Base-by-base conservation (phyloP, 257 asterid species). In the Penstemon eatonii region DNA sequence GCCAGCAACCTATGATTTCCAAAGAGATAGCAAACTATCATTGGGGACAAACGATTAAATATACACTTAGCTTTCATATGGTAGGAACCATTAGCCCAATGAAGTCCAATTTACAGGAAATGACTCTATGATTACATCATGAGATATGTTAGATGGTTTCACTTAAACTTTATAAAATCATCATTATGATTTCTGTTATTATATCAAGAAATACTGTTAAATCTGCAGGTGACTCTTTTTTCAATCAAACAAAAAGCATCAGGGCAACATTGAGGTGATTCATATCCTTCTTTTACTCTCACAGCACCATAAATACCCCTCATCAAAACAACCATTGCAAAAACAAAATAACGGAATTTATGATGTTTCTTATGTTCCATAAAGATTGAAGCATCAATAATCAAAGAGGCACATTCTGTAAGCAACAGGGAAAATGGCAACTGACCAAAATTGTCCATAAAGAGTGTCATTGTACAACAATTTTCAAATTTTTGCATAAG, bases 1-100 rank as follows among this genome's bases (percentile, higher is more conserved):
- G 69, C 99, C 99, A 44, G 99, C 97, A 77, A 93, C 86, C 99
- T 93, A 70, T 68, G 66, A 65, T 69, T 72, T 5, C 52, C 66
- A 68, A 42, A 66, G 39, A 61, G 60, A 47, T 44, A 39, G 57
- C 51, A 6, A 25, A 55, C 60, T 58, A 64, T 61, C 13, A 75
- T 49, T 52, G 55, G 40, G 46, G 61, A 63, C 8, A 63, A 10
- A 63, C 52, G 46, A 44, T 8, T 43, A 37, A 4, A 47, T 42
- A 55, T 19, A 33, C 4, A 42, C 6, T 6, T 49, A 56, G 60
- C 65, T 13, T 69, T 52, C 69, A 72, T 37, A 56, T 52, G 56
- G 56, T 52, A 36, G 36, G 63, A 56, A 76, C 60, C 6, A 2
- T 5, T 37, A 59, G 7, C 65, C n/a, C 37, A 10, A 12, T 44